phyloP scores from a whole-genome alignment of 805 yeast species.

The Candida suzukii region DNA sequence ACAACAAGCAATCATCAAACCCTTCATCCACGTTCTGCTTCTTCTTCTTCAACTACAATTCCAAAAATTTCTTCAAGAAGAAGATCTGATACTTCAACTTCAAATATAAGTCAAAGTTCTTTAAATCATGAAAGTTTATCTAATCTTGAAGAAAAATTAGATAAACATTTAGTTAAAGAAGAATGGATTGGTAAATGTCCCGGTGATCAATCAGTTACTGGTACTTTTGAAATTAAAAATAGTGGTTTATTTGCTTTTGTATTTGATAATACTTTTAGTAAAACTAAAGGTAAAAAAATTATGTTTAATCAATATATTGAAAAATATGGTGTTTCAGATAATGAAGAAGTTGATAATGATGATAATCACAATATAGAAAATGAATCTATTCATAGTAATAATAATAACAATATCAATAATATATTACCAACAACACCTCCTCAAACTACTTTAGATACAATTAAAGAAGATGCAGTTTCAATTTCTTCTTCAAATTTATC shows the following conservation, averaged over 20 bases:
- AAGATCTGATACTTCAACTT: constrained; percentile 16
- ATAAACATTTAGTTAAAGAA: constrained; percentile 41
- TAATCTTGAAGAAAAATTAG: constrained; percentile 48
- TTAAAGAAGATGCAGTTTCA: constrained; percentile 2
- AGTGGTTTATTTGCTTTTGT: constrained; percentile 82
- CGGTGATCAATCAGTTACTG: constrained; percentile 58
- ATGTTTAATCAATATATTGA: constrained; percentile 48
- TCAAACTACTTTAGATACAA: no score
- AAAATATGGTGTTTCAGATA: not conserved
- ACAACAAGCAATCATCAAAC: not conserved
- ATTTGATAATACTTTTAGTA: constrained; percentile 87
- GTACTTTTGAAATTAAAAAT: constrained; percentile 46
- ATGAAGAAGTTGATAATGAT: not conserved
- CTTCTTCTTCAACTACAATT: no score
- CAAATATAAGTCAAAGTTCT: constrained; percentile 33
- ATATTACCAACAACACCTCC: no score
- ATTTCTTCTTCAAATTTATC: not conserved
- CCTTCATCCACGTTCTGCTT: constrained; percentile 4
- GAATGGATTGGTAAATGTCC: constrained; percentile 49
- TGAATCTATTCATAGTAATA: no score
- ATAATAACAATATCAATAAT: no score
- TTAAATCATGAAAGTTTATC: constrained; percentile 10
- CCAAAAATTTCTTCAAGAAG: no score
- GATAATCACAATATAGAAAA: no score
- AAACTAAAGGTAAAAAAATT: constrained; percentile 75